Base-by-base conservation (phyloP, 805 yeast species). In the Yarrowia bubula region DNA sequence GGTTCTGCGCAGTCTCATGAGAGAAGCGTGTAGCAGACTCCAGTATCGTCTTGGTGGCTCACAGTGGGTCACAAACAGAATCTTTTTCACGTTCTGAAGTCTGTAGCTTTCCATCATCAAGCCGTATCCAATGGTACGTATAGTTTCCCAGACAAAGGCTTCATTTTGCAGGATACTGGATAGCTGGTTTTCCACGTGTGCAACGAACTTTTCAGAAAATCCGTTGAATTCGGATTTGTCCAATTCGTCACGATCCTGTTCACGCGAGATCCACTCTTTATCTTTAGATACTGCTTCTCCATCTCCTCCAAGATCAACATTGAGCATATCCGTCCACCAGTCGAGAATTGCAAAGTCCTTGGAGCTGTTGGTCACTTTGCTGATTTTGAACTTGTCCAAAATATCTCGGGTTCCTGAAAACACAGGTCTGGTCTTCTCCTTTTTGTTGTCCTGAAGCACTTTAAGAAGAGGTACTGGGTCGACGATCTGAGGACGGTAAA, bases 161-260 rank as follows among this genome's bases (percentile, higher is more conserved):
- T 51, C 58, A 8, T 38, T 37, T 8, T 51, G 42, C 6, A 51
- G n/a, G 5, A 51, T 32, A 14, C 58, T 37, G 4, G 58, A 51
- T 4, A 51, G 22, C 11, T 51, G 58, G 22, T 37, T 37, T 13
- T 51, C 58, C 3, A 51, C 43, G 10, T 51, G 58, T 2, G 43
- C 43, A 37, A 51, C 10, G n/a, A 51, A 51, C 35, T 51, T 51
- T n/a, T 51, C 58, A 2, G 58, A 51, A n/a, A 51, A 51, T 6
- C 58, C 58, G 15, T 51, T 51, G 58, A 51, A 51, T 13, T 51
- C 58, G 3, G 58, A 51, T 7, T 51, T 51, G n/a, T 51, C 58
- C 5, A 39, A 14, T 14, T 51, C 58, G 4, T 37, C 42, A 0
- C 58, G 14, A 5, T 51, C 43, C 11, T 37, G 43, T 28, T 51